These are phyloP conservation scores for Argentina anserina DNA, from an alignment of 306 rosid species.

Conservation along the genomic window DNA sequence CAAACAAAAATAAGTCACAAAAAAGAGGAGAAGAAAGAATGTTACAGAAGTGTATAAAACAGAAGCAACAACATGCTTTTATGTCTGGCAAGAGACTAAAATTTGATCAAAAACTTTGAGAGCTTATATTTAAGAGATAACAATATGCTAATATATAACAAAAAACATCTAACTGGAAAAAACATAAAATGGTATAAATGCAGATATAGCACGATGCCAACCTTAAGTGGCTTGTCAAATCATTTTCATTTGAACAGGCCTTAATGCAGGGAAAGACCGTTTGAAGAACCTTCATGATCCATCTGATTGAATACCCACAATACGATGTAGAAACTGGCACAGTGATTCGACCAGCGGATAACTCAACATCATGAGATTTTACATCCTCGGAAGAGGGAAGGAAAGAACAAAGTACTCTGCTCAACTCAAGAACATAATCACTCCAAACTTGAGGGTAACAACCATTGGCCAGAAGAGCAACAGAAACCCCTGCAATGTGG, in stretches of 20 bases:
- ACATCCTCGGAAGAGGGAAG: constrained; percentile 57
- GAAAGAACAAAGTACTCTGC: constrained; percentile 82
- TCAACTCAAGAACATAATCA: constrained; percentile 61
- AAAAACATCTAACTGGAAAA: background rate
- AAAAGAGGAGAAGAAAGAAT: constrained; percentile 14
- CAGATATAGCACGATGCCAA: constrained; percentile 26
- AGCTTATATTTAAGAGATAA: background rate
- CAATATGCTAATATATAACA: background rate
- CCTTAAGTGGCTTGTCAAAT: constrained; percentile 73
- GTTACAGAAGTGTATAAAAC: constrained; percentile 13
- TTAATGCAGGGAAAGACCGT: constrained; percentile 79
- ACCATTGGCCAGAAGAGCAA: constrained; percentile 34
- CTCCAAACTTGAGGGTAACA: constrained; percentile 63
- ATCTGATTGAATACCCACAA: constrained; percentile 69
- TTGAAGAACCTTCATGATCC: constrained; percentile 76
- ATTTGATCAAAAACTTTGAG: background rate
- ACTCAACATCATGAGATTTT: constrained; percentile 46
- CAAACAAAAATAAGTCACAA: constrained; percentile 12
- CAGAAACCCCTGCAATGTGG: constrained; percentile 35
- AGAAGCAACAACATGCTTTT: background rate
- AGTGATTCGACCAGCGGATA: constrained; percentile 53
- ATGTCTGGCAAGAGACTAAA: background rate
- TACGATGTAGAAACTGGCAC: constrained; percentile 59
- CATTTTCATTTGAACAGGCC: constrained; percentile 80
- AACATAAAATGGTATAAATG: constrained; percentile 10